Evolutionary conservation across 768 basidiomycete species (phyloP).

Genomic region (Mycena polygramma): DNA sequence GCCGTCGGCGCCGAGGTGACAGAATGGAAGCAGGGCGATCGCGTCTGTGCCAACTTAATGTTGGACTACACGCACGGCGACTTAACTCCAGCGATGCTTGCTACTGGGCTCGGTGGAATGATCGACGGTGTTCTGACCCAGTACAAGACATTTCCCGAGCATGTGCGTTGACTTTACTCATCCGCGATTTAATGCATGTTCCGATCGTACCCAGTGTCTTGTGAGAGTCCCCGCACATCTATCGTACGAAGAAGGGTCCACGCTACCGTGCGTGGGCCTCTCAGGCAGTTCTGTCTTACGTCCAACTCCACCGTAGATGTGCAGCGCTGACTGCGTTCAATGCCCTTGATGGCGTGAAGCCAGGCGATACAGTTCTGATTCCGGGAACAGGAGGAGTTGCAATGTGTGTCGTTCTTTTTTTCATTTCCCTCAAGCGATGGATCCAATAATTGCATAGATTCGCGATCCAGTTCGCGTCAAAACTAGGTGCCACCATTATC

Average conservation of each 20-base stretch:
- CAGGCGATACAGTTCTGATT: conserved; percentile 70
- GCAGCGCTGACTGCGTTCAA: conserved; percentile 78
- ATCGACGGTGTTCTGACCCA: not conserved
- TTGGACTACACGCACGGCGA: not conserved
- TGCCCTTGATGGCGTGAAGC: conserved; percentile 67
- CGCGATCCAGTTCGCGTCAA: conserved; percentile 60
- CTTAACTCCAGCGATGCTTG: not conserved
- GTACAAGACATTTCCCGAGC: not conserved
- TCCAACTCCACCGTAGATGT: conserved; percentile 49
- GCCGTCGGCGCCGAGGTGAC: not conserved
- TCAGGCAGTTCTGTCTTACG: not conserved
- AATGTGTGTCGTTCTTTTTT: conserved; percentile 48
- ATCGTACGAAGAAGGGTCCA: conserved; percentile 60
- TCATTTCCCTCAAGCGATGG: too few relatives aligned
- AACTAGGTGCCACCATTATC: conserved; percentile 62
- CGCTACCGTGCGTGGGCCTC: conserved; percentile 46
- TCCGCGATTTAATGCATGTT: too few relatives aligned
- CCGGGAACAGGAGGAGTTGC: conserved; percentile 71
- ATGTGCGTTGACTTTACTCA: not conserved
- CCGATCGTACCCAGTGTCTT: conserved; percentile 48
- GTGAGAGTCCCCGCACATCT: conserved; percentile 58
- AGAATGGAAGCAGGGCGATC: conserved; percentile 1
- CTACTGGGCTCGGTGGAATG: not conserved
- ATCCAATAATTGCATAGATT: conserved; percentile 43
- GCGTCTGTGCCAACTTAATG: conserved; percentile 5